These are phyloP conservation scores for Selenicereus undatus DNA, from an alignment of 148 eudicot genomes.

Conservation along the genomic window DNA sequence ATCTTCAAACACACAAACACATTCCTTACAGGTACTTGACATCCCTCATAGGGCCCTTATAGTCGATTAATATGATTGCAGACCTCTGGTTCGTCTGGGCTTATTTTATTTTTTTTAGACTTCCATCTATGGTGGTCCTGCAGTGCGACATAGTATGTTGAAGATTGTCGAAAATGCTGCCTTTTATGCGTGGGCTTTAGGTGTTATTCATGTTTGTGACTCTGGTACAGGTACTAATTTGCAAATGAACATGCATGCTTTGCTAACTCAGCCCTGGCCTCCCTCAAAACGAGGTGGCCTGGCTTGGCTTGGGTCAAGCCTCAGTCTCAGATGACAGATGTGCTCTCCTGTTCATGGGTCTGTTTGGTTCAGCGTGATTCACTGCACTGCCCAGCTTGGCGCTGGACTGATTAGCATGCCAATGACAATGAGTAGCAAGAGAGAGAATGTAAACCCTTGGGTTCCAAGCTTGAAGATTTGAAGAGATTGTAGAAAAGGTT, in stretches of 20 bases:
- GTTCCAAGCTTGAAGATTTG: too few species aligned
- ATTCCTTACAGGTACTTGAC: constrained; percentile 82
- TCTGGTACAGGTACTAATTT: background rate
- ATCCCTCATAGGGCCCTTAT: background rate
- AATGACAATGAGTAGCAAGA: too few species aligned
- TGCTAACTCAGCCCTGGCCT: background rate
- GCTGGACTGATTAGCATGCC: background rate
- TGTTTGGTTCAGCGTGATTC: background rate
- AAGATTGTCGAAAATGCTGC: background rate
- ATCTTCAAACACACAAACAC: constrained; percentile 92
- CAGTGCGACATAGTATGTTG: background rate
- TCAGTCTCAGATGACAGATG: background rate
- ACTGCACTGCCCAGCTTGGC: background rate
- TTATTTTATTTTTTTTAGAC: too few species aligned
- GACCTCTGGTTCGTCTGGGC: background rate
- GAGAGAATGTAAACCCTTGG: too few species aligned
- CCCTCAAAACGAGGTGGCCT: background rate
- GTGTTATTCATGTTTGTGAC: background rate
- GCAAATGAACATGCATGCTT: background rate
- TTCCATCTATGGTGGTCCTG: too few species aligned
- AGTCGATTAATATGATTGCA: background rate
- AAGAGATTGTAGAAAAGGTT: too few species aligned
- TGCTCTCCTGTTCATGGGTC: background rate
- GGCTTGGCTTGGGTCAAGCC: background rate
- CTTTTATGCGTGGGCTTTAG: background rate